Conservation (phyloP, 2,329 filamentous ascomycete genomes). For the Trichocomaceae sp. region DNA sequence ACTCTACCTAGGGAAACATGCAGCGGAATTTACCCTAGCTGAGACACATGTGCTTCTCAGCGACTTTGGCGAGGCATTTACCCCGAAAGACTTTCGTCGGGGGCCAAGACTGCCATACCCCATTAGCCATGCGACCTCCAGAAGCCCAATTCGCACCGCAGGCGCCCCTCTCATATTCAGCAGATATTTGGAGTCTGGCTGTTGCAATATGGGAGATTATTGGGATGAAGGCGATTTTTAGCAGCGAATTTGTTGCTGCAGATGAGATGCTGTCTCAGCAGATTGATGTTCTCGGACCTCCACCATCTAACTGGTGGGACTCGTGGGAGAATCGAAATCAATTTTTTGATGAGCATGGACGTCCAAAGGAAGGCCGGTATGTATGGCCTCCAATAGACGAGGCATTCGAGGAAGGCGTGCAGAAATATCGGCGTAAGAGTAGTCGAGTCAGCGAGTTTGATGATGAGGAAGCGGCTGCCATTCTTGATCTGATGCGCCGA, state of each 20-base stretch:
- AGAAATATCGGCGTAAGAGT: conserved; percentile 16
- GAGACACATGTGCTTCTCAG: conserved; percentile 25
- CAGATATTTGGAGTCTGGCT: conserved; percentile 26
- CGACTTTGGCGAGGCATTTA: conserved; percentile 32
- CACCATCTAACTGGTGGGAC: conserved; percentile 5
- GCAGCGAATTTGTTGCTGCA: conserved; percentile 2
- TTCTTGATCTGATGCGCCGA: conserved; percentile 27
- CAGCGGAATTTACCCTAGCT: conserved; percentile 18
- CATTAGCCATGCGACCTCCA: conserved; percentile 16
- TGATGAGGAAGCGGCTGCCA: conserved; percentile 17
- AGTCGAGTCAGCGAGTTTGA: conserved; percentile 14
- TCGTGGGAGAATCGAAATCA: not conserved
- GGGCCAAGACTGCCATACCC: conserved; percentile 20
- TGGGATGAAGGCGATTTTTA: conserved; percentile 20
- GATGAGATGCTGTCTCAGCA: conserved; percentile 20
- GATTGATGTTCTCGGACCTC: conserved; percentile 18
- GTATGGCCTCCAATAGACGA: conserved; percentile 18
- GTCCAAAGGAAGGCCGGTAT: conserved; percentile 7
- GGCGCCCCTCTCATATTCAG: conserved; percentile 17
- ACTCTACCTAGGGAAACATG: conserved; percentile 17
- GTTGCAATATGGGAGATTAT: conserved; percentile 24
- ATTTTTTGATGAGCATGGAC: conserved; percentile 13
- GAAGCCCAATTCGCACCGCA: conserved; percentile 22
- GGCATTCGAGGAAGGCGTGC: conserved; percentile 22
- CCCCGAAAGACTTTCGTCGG: not conserved